Percentiles rank a stretch among this genome's conserved stretches.
Evolutionary conservation across 2,329 filamentous ascomycete species (phyloP).

Genomic region (Penicillium sp.): DNA sequence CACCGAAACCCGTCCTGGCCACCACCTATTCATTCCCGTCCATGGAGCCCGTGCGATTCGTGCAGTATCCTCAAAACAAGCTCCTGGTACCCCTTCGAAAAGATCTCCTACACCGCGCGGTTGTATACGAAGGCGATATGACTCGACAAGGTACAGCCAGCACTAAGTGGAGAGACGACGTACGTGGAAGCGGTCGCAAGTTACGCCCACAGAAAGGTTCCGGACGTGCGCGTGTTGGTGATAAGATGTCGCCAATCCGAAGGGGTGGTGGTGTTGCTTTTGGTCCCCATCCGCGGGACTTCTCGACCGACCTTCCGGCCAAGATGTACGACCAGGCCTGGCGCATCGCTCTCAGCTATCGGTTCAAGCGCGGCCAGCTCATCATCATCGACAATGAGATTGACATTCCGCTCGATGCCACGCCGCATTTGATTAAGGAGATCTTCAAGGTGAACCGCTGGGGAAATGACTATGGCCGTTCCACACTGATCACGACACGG

Average conservation of each 20-base stretch:
- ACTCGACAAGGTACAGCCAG: conserved; percentile 85
- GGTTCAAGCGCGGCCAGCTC: conserved; percentile 85
- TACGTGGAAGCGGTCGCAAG: conserved; percentile 83
- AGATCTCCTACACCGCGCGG: conserved; percentile 89
- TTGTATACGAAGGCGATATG: conserved; percentile 89
- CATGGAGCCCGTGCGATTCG: conserved; percentile 80
- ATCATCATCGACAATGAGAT: conserved; percentile 84
- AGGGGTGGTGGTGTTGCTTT: conserved; percentile 85
- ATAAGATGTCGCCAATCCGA: conserved; percentile 79
- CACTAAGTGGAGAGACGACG: conserved; percentile 79
- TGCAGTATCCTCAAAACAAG: conserved; percentile 79
- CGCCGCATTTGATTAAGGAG: conserved; percentile 65
- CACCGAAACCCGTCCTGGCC: conserved; percentile 69
- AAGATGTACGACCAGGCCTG: conserved; percentile 97
- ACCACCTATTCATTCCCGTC: conserved; percentile 91
- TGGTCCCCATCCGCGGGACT: conserved; percentile 92
- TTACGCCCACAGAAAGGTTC: conserved; percentile 84
- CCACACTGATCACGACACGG: conserved; percentile 74
- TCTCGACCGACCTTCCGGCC: conserved; percentile 77
- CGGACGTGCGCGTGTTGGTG: conserved; percentile 78
- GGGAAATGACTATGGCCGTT: conserved; percentile 70
- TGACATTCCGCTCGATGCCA: conserved; percentile 58
- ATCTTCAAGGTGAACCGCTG: conserved; percentile 74
- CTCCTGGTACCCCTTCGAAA: conserved; percentile 84
- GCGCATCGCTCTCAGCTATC: conserved; percentile 90